A percentile compares a stretch with the other conserved stretches of the same genome.
Conservation (phyloP, 2,329 filamentous ascomycete species). For the Penicillium sp. region DNA sequence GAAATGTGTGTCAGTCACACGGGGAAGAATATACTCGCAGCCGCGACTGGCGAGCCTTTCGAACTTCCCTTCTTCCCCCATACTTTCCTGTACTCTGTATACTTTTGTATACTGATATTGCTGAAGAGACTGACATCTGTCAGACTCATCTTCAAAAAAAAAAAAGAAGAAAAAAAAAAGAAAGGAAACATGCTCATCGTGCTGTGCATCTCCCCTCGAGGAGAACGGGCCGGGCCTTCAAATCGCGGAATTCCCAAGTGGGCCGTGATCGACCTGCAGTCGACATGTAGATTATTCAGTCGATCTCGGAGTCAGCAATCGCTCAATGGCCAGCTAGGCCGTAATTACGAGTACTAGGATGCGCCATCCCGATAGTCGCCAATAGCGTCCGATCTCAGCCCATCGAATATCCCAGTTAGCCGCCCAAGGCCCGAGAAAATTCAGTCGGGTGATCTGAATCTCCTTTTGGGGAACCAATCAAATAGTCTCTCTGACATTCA, state of each 20-base stretch:
- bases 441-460: conserved; percentile 10
- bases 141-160: conserved; percentile 1
- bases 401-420: conserved; percentile 22
- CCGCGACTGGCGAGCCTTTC: conserved; percentile 18
- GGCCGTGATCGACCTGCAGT: conserved; percentile 20
- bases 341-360: conserved; percentile 14
- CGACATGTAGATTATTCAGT: conserved; percentile 15
- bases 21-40: conserved; percentile 10
- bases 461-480: neutral
- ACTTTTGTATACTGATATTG: neutral
- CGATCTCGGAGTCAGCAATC: conserved; percentile 7
- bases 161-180: conserved; percentile 4
- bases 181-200: conserved; percentile 6
- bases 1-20: conserved; percentile 7
- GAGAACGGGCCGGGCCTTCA: conserved; percentile 22
- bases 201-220: conserved; percentile 16
- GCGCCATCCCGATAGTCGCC: conserved; percentile 23
- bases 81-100: neutral
- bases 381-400: conserved; percentile 20
- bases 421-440: conserved; percentile 21
- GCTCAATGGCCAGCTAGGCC: conserved; percentile 9
- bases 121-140: conserved; percentile 7
- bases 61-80: neutral
- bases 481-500: neutral
- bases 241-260: conserved; percentile 16